Percentiles rank a stretch among this genome's conserved stretches.
phyloP scores from a whole-genome alignment of 306 rosid species.

The Castanea crenata region DNA sequence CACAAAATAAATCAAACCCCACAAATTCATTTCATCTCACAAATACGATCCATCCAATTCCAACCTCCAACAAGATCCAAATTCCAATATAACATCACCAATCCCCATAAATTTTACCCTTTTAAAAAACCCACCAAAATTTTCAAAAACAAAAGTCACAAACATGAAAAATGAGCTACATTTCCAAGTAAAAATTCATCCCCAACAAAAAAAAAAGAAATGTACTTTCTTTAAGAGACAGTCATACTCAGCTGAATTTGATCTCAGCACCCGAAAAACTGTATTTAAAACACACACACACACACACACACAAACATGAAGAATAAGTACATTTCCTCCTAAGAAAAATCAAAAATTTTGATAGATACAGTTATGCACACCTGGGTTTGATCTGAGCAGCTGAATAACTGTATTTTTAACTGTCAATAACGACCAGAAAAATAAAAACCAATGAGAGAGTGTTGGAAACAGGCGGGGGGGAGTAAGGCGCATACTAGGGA shows the following conservation, averaged over 20 bases:
- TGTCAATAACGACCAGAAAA: slow-evolving; percentile 34
- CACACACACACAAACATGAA: no score
- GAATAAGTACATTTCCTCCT: no score
- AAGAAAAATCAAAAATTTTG: neutral
- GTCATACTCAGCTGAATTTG: slow-evolving; percentile 21
- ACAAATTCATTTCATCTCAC: slow-evolving; percentile 2
- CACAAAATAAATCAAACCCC: slow-evolving; percentile 9
- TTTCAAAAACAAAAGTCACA: neutral
- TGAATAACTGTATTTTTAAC: slow-evolving; percentile 19
- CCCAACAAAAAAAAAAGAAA: neutral
- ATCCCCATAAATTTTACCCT: slow-evolving; percentile 2
- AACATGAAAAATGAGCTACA: slow-evolving; percentile 1
- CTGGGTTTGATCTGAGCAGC: slow-evolving; percentile 18
- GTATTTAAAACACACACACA: no score
- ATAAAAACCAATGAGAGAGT: neutral
- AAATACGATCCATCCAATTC: slow-evolving; percentile 4
- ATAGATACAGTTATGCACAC: slow-evolving; percentile 9
- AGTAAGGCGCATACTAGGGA: slow-evolving; percentile 59
- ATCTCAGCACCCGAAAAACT: neutral
- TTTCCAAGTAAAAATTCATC: neutral
- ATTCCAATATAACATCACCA: slow-evolving; percentile 13
- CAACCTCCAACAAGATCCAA: slow-evolving; percentile 29
- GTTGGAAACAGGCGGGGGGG: slow-evolving; percentile 54
- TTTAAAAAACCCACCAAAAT: neutral
- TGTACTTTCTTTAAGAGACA: neutral